Conservation (phyloP, 441 rosid species). For the Gossypium schwendimanii region DNA sequence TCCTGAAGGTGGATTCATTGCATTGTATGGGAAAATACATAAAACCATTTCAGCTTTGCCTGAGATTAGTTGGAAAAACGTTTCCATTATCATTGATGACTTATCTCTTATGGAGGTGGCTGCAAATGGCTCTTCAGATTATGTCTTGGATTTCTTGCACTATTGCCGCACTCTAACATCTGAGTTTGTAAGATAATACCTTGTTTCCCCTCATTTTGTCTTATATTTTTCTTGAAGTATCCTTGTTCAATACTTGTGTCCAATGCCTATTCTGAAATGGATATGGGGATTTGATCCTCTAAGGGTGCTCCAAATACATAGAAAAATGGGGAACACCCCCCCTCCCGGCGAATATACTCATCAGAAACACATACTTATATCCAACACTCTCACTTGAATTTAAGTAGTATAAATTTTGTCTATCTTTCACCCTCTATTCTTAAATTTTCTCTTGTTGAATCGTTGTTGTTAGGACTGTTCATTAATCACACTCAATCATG, state of each 20-base stretch:
- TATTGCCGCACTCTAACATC: slow-evolving; percentile 71
- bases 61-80: slow-evolving; percentile 29
- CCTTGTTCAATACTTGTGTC: background rate
- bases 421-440: background rate
- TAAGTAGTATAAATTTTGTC: background rate
- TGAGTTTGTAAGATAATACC: slow-evolving; percentile 46
- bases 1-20: slow-evolving; percentile 31
- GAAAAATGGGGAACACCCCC: background rate
- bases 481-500: slow-evolving; percentile 58
- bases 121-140: slow-evolving; percentile 50
- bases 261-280: background rate
- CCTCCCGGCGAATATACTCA: background rate
- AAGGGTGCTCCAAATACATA: background rate
- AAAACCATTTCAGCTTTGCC: slow-evolving; percentile 35
- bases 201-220: background rate
- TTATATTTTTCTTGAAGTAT: background rate
- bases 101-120: slow-evolving; percentile 78
- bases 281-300: background rate
- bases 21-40: slow-evolving; percentile 44
- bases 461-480: slow-evolving; percentile 54
- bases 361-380: background rate
- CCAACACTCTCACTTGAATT: background rate
- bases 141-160: slow-evolving; percentile 68
- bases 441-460: background rate
- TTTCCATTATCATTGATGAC: slow-evolving; percentile 82